Evolutionary conservation across 1,284 basidiomycete genomes (phyloP), one percentile per base, ranked within the genome.

Genomic region (Heterobasidion occidentale): DNA sequence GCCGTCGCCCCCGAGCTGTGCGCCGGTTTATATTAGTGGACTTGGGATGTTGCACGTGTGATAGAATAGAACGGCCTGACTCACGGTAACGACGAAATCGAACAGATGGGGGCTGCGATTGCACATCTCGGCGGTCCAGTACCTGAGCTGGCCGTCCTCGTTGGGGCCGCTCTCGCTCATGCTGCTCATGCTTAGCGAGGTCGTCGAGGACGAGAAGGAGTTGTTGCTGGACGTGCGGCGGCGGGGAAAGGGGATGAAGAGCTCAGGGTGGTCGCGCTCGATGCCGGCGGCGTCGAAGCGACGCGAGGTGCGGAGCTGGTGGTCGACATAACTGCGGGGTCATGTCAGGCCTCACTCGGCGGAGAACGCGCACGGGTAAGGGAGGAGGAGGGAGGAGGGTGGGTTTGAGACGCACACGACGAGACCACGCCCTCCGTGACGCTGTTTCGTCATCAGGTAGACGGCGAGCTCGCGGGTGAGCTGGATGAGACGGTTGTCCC

Each of bases 121-220:
- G 73, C 97, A 99, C 94, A 99, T 97, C 54, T 92, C 91, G 58
- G 88, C 86, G 0, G 94, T 98, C 97, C 97, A 99, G 70, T 96
- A 99, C 50, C 97, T 81, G 52, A 99, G 76, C 68, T 98, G 95
- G 7, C 97, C 97, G 58, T 95, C 88, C 51, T 88, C 84, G 57
- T 68, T 68, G 46, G 59, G 59, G 2, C 61, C 60, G 57, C 38
- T 45, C 33, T 70, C 72, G 36, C 68, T 70, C 44, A n/a, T 46
- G 9, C 19, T 44, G 34, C 14, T 19, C 15, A 20, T 46, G 17
- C 14, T 47, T 8, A 36, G 17, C 14, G 65, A 66, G n/a, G 74
- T 72, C 27, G 77, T 77, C 0, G 83, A 82, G 0, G 83, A 82
- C 7, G 82, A 77, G 9, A 81, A 59, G 0, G 82, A 85, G 46